Conservation (phyloP, 352 stramenopile species). For the Phytophthora foliorum region DNA sequence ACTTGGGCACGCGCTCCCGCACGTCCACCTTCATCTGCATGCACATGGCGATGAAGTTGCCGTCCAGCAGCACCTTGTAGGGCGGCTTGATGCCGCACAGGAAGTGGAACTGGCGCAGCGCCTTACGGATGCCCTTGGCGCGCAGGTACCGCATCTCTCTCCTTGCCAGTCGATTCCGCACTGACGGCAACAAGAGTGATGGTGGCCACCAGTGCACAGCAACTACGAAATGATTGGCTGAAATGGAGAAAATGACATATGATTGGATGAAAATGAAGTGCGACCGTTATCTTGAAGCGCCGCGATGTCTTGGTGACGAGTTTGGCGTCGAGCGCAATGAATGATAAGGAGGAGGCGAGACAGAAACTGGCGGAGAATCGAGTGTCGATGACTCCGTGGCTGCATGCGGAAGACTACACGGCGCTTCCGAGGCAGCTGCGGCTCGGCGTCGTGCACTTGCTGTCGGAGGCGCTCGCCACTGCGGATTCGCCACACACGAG, state of each 20-base stretch:
- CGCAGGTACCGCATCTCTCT: conserved; percentile 81
- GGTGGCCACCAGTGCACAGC: conserved; percentile 8
- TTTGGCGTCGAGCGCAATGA: conserved; percentile 5
- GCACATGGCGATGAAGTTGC: conserved; percentile 91
- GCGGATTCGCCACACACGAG: conserved; percentile 53
- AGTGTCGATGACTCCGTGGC: conserved; percentile 18
- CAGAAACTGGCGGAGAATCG: conserved; percentile 19
- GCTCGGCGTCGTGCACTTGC: conserved; percentile 42
- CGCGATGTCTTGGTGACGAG: conserved; percentile 1
- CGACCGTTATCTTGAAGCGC: conserved; percentile 30
- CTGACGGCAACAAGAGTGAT: conserved; percentile 1
- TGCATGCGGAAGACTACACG: conserved; percentile 30
- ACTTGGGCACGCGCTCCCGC: conserved; percentile 79
- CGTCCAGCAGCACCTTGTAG: conserved; percentile 87
- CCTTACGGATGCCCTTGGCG: conserved; percentile 89
- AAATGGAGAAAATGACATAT: background rate
- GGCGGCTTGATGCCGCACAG: conserved; percentile 88
- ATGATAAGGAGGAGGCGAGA: conserved; percentile 19
- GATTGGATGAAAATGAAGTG: conserved; percentile 31
- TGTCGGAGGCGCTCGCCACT: conserved; percentile 32
- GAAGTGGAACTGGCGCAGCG: conserved; percentile 90
- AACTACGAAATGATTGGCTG: conserved; percentile 1
- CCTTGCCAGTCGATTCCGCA: conserved; percentile 40
- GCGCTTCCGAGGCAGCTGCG: conserved; percentile 39
- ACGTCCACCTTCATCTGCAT: conserved; percentile 90